Percentiles rank a stretch among this genome's conserved stretches.
These are phyloP conservation scores for Malassezia psittaci DNA, from an alignment of 1,284 basidiomycete species.

Conservation along the genomic window DNA sequence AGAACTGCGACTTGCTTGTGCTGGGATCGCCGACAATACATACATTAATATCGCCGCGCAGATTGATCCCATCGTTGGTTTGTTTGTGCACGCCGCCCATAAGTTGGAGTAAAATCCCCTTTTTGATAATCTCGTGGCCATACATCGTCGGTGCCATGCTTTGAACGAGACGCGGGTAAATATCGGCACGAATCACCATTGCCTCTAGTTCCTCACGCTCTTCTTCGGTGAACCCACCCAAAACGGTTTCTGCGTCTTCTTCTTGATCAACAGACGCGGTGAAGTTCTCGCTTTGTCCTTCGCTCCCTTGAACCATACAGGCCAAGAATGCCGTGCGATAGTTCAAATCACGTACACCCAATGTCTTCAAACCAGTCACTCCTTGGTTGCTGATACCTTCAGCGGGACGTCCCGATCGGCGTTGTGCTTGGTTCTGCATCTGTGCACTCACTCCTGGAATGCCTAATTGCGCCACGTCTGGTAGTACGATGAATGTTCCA, in stretches of 20 bases:
- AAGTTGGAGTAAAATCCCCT: slow-evolving; percentile 89
- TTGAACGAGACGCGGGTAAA: slow-evolving; percentile 83
- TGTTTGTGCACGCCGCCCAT: slow-evolving; percentile 99
- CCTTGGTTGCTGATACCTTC: slow-evolving; percentile 62
- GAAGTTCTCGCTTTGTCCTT: slow-evolving; percentile 51
- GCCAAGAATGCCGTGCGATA: slow-evolving; percentile 98
- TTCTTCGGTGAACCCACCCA: slow-evolving; percentile 76
- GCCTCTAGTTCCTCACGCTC: slow-evolving; percentile 87
- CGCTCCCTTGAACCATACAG: slow-evolving; percentile 88
- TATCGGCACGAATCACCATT: slow-evolving; percentile 88
- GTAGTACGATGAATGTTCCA: slow-evolving; percentile 94
- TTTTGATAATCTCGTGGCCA: slow-evolving; percentile 60
- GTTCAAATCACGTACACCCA: slow-evolving; percentile 88
- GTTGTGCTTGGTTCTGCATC: slow-evolving; percentile 72
- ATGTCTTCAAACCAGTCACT: slow-evolving; percentile 82
- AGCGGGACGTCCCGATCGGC: slow-evolving; percentile 54
- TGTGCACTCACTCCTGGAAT: slow-evolving; percentile 89
- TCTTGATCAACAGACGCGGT: slow-evolving; percentile 61
- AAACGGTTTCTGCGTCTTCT: slow-evolving; percentile 66
- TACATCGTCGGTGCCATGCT: slow-evolving; percentile 97
- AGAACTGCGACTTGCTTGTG: slow-evolving; percentile 93
- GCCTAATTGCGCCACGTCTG: slow-evolving; percentile 91
- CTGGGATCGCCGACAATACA: slow-evolving; percentile 96
- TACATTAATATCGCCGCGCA: slow-evolving; percentile 95
- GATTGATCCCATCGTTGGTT: slow-evolving; percentile 87